Evolutionary conservation across 192 early-diverging fungal species (phyloP).

Genomic region (Chytriomyces sp.): DNA sequence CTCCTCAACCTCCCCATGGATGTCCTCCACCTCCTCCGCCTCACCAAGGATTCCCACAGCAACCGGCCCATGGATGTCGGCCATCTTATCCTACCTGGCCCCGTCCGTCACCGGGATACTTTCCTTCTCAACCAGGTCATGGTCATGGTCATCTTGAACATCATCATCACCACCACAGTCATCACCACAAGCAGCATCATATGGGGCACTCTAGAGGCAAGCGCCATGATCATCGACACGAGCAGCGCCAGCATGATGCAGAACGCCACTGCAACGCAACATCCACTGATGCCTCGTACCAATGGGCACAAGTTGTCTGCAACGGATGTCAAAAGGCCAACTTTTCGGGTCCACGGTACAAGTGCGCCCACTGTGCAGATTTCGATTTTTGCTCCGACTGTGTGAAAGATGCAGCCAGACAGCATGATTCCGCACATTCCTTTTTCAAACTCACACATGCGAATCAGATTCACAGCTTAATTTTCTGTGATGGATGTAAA

Average conservation of each 20-base stretch:
- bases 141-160: background rate
- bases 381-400: slow-evolving; percentile 23
- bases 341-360: slow-evolving; percentile 33
- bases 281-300: too few relatives aligned
- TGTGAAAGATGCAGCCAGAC: background rate
- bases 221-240: background rate
- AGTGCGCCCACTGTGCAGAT: slow-evolving; percentile 35
- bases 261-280: background rate
- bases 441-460: slow-evolving; percentile 19
- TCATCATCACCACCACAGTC: background rate
- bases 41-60: background rate
- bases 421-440: slow-evolving; percentile 1
- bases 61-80: background rate
- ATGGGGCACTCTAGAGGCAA: too few relatives aligned
- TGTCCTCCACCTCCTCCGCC: background rate
- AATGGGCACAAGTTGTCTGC: slow-evolving; percentile 30
- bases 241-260: background rate
- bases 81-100: background rate
- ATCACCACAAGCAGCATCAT: too few relatives aligned
- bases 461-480: slow-evolving; percentile 2
- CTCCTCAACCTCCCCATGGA: background rate
- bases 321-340: slow-evolving; percentile 26
- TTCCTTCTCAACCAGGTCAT: background rate
- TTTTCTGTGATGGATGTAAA: slow-evolving; percentile 39
- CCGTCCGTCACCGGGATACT: background rate